Evolutionary conservation across 768 basidiomycete species (phyloP), one percentile per base, ranked within the genome.

Genomic region (Russula brevipes): DNA sequence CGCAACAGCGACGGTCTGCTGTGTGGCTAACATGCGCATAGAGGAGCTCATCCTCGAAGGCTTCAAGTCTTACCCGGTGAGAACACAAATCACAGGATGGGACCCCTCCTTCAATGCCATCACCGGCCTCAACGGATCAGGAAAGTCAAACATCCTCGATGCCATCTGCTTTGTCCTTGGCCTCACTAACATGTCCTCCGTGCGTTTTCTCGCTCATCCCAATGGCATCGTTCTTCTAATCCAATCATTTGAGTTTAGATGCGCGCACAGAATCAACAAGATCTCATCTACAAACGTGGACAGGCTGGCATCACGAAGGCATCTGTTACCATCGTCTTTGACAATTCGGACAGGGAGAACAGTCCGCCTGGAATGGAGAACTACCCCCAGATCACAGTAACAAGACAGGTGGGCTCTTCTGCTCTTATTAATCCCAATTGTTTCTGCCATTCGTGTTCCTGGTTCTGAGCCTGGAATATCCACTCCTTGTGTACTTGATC

Each of bases 161-260:
- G 95, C 97, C 63, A 98, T 98, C 75, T 97, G 95, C 76, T 99
- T 99, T 73, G 97, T 98, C 16, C 81, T 99, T 19, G 97, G 97
- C 16, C 91, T 98, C 68, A 98, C 95, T 2, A 98, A 98, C 74
- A 91, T 98, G 89, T 79, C 89, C n/a, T 86, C 88, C 65, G 95
- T 91, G 66, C 59, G 84, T 66, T 0, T 12, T 10, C 33, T 4
- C 8, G 31, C 38, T 16, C 5, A 44, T 39, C 35, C 47, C 12
- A 6, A 8, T 16, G 3, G 0, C 24, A 12, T 35, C 9, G 24
- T 14, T 17, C 16, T 7, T 30, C 36, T 51, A 0, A 30, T 31
- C 39, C 1, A 39, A 39, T 12, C 11, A 3, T 16, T 5, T 33
- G 11, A 10, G 53, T 30, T 67, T 30, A 94, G 93, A 93, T 97